A percentile compares a stretch with the other conserved stretches of the same genome.
Conservation (phyloP, 805 yeast genomes). For the Ogataea allantospora region DNA sequence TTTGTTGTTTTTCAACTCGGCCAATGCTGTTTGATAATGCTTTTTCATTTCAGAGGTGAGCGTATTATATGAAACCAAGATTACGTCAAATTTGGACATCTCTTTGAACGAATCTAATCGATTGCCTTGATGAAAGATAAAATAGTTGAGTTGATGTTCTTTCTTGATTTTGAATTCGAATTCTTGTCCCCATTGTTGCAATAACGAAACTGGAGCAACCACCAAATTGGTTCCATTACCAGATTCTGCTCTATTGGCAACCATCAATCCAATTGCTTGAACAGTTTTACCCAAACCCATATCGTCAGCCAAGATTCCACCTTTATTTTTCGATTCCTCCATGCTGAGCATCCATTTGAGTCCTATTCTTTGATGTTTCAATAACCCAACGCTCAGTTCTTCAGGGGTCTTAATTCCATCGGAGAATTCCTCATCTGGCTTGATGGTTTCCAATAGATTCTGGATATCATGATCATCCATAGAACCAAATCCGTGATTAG, state of each 20-base stretch:
- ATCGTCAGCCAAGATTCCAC: constrained; percentile 78
- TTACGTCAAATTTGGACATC: constrained; percentile 61
- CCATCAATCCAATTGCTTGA: constrained; percentile 61
- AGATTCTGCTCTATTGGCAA: constrained; percentile 37
- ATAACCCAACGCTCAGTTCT: constrained; percentile 45
- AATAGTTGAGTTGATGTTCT: constrained; percentile 43
- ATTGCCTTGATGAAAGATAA: constrained; percentile 58
- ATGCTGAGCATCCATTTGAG: constrained; percentile 74
- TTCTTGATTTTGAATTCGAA: constrained; percentile 59
- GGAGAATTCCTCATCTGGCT: constrained; percentile 47
- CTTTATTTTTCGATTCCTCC: constrained; percentile 59
- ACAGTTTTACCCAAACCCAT: constrained; percentile 83
- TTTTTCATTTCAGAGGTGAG: constrained; percentile 73
- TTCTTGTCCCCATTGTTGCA: constrained; percentile 86
- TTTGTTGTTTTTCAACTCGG: constrained; percentile 28
- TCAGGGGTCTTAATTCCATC: constrained; percentile 67
- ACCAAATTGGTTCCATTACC: constrained; percentile 59
- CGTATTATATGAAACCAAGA: constrained; percentile 79
- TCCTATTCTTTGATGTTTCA: constrained; percentile 78
- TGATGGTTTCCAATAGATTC: constrained; percentile 48
- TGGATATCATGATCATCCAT: constrained; percentile 28
- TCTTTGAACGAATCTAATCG: constrained; percentile 43
- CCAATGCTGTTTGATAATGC: constrained; percentile 46
- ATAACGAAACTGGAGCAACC: constrained; percentile 87
- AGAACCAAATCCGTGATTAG: neutral